A percentile compares a stretch with the other conserved stretches of the same genome.
phyloP scores from a whole-genome alignment of 306 rosid genomes.

The Prunus padus region DNA sequence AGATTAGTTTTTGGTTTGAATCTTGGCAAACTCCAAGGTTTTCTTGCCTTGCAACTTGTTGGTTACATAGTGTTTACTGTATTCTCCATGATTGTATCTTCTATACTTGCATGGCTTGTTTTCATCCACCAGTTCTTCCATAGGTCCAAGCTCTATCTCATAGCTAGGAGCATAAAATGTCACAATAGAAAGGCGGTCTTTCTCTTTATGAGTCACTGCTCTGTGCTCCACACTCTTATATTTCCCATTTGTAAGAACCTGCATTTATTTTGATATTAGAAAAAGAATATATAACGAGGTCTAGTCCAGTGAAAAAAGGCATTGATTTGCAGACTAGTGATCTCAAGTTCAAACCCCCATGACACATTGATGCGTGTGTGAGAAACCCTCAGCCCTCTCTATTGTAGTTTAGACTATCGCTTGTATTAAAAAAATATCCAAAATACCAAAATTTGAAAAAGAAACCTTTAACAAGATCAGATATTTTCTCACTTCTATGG shows the following conservation, averaged over 20 bases:
- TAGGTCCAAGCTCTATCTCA: conserved; percentile 83
- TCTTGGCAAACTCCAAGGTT: conserved; percentile 79
- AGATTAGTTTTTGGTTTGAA: conserved; percentile 34
- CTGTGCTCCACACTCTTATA: conserved; percentile 97
- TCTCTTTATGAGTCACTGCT: conserved; percentile 74
- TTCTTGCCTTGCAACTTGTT: conserved; percentile 90
- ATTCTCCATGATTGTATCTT: conserved; percentile 92
- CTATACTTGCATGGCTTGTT: conserved; percentile 65
- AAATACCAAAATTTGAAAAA: no score
- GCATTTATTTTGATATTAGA: conserved; percentile 4
- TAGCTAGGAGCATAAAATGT: conserved; percentile 96
- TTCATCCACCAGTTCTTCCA: conserved; percentile 63
- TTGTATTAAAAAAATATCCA: no score
- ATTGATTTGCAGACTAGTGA: accelerated
- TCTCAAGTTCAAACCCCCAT: no score
- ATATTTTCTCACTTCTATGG: conserved; percentile 62
- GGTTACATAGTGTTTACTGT: conserved; percentile 79
- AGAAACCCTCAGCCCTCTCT: accelerated
- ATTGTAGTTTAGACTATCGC: no score
- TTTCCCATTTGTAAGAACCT: conserved; percentile 94
- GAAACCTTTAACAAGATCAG: no score
- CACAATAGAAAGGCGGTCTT: conserved; percentile 75
- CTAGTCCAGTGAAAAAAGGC: no score
- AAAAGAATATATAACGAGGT: neutral
- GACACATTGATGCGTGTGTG: no score